Evolutionary conservation across 768 basidiomycete species (phyloP), one percentile per base, ranked within the genome.

Genomic region (Floccularia luteovirens): DNA sequence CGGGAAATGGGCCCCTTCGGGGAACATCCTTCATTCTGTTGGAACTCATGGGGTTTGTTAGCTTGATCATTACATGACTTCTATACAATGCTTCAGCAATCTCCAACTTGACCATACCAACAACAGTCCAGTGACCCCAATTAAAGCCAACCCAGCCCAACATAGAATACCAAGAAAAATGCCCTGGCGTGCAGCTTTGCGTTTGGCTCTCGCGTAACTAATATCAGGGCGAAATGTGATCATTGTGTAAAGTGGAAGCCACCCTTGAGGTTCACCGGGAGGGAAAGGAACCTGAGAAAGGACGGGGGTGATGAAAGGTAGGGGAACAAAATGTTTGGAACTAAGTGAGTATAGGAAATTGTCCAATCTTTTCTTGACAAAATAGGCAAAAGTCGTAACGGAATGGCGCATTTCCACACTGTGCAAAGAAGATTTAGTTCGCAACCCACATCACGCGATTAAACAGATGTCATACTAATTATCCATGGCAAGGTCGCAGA

Each of bases 141-240:
- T 46, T 40, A 64, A 48, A 33, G 57, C 58, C 44, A 70, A 61
- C 39, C 72, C 74, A 49, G 67, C 53, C 68, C 74, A 72, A 17
- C 70, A 74, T 11, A 70, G 53, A 36, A 59, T 55, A 38, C 64
- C 58, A 45, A 97, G 63, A 39, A 88, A 69, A 22, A 56, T 59
- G n/a, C 72, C 65, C 63, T 99, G 94, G 55, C 70, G 64, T 44
- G 61, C 67, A 42, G 83, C 83, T 59, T 79, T 81, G 55, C 67
- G 70, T 56, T 76, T 74, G 16, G 83, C 93, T 36, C 78, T 79
- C 41, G 81, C 79, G 56, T 99, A 99, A 57, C 82, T 83, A 52
- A 99, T 78, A 61, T 98, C 94, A 37, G 91, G 90, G 30, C 94
- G 77, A 67, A 99, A 99, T 31, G 94, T 97, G 48, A 96, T 84